Evolutionary conservation across 2,329 filamentous ascomycete genomes (phyloP), one percentile per base, ranked within the genome.

Genomic region (Alternaria triticimaculans): DNA sequence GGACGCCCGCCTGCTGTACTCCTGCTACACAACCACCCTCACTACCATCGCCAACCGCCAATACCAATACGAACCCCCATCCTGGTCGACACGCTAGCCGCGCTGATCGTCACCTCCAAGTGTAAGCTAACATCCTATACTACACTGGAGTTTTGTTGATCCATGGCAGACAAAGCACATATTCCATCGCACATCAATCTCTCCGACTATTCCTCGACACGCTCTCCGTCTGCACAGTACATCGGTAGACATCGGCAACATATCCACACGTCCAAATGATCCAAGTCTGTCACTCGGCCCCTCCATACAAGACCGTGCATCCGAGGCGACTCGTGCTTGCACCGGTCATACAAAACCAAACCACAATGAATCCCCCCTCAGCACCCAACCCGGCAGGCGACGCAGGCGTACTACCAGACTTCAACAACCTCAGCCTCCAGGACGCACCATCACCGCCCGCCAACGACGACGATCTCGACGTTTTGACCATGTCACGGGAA

Each of bases 401-500:
- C 66, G 73, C 76, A n/a, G 80, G 79, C 49, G 78, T 81, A 11
- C 74, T 81, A 48, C 80, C 80, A 26, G 74, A 75, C 23, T 79
- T 81, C 58, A 64, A 70, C 23, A 71, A 69, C 28, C 70, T 80
- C 15, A 72, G 67, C 37, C 62, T 78, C 41, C 74, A 77, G 58
- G 73, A 80, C 68, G 77, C 78, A 8, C 79, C 79, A 11, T 80
- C 79, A 23, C 80, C 78, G 44, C 80, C 80, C 12, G 72, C 69
- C 43, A 76, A 77, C n/a, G 78, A 77, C 41, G 80, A 81, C 53
- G 76, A 81, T 44, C 85, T 92, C 79, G 90, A 94, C 77, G 86
- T 97, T 65, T 92, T 92, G 81, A 87, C 87, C 55, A 85, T 97
- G 63, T 83, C 89, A 1, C 89, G 93, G 4, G 84, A 90, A 55